These are phyloP conservation scores for Fusarium illudens DNA, from an alignment of 2,329 filamentous ascomycete species.

Conservation along the genomic window DNA sequence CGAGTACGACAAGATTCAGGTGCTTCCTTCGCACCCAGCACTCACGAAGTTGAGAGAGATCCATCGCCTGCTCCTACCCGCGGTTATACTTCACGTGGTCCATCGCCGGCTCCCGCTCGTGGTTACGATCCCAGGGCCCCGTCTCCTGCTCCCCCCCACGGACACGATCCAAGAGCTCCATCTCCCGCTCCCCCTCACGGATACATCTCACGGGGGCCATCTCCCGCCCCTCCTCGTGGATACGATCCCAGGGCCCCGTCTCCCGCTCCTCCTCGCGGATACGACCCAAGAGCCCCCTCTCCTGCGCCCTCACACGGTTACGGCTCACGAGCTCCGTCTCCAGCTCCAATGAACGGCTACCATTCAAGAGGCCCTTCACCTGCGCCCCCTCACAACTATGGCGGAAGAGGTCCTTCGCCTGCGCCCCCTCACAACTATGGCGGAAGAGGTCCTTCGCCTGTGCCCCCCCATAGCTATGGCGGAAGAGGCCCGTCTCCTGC, in stretches of 20 bases:
- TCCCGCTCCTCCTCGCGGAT: constrained; percentile 34
- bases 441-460: constrained; percentile 39
- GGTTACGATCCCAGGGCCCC: constrained; percentile 34
- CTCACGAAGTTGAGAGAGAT: constrained; percentile 36
- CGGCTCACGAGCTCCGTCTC: constrained; percentile 45
- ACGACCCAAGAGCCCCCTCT: constrained; percentile 40
- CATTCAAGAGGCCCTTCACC: constrained; percentile 43
- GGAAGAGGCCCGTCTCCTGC: constrained; percentile 46
- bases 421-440: constrained; percentile 27
- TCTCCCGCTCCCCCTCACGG: constrained; percentile 32
- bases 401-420: constrained; percentile 46
- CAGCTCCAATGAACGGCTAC: constrained; percentile 34
- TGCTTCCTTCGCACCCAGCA: constrained; percentile 47
- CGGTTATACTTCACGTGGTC: constrained; percentile 45
- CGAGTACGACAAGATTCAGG: constrained; percentile 53
- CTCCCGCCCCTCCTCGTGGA: constrained; percentile 40
- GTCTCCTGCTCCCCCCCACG: constrained; percentile 45
- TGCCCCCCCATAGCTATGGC: constrained; percentile 43
- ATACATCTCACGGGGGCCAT: constrained; percentile 42
- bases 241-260: constrained; percentile 46
- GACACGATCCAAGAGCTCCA: constrained; percentile 46
- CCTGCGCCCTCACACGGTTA: constrained; percentile 45
- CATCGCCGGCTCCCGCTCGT: constrained; percentile 38
- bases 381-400: constrained; percentile 41
- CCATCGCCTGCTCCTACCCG: constrained; percentile 42